Percentiles rank a stretch among this genome's conserved stretches.
Conservation (phyloP, 306 rosid species). For the Lathyrus aphaca region DNA sequence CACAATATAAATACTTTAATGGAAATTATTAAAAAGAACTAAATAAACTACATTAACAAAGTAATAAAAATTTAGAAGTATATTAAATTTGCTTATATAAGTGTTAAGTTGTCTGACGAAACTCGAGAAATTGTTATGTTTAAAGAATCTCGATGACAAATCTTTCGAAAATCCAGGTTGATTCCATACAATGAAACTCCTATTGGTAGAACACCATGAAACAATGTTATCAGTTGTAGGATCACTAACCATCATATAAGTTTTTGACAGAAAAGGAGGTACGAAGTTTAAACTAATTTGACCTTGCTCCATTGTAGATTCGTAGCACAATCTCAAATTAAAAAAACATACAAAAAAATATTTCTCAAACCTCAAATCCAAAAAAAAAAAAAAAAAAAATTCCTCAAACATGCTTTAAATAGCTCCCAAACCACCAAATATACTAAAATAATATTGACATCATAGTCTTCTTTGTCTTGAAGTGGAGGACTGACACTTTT, state of each 20-base stretch:
- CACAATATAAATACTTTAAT: too few species aligned
- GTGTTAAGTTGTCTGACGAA: too few species aligned
- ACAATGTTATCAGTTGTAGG: conserved; percentile 62
- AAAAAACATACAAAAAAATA: conserved; percentile 31
- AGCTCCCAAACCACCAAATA: too few species aligned
- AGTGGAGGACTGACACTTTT: too few species aligned
- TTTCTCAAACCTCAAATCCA: not conserved
- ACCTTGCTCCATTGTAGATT: conserved; percentile 93
- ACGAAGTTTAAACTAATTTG: conserved; percentile 62
- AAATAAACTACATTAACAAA: too few species aligned
- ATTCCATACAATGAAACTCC: conserved; percentile 81
- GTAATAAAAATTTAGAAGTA: too few species aligned
- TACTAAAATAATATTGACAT: too few species aligned
- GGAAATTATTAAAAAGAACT: too few species aligned
- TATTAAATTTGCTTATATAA: too few species aligned
- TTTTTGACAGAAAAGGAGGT: conserved; percentile 83
- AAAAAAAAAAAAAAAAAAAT: too few species aligned
- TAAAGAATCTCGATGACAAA: conserved; percentile 74
- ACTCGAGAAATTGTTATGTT: conserved; percentile 94
- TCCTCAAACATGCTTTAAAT: conserved; percentile 15
- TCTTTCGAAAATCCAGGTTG: conserved; percentile 65
- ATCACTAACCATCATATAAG: too few species aligned
- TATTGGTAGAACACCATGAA: conserved; percentile 69
- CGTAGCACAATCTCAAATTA: conserved; percentile 29
- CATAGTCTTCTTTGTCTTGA: too few species aligned